Evolutionary conservation across 2,329 filamentous ascomycete species (phyloP).

Genomic region (Byssothecium circinans): DNA sequence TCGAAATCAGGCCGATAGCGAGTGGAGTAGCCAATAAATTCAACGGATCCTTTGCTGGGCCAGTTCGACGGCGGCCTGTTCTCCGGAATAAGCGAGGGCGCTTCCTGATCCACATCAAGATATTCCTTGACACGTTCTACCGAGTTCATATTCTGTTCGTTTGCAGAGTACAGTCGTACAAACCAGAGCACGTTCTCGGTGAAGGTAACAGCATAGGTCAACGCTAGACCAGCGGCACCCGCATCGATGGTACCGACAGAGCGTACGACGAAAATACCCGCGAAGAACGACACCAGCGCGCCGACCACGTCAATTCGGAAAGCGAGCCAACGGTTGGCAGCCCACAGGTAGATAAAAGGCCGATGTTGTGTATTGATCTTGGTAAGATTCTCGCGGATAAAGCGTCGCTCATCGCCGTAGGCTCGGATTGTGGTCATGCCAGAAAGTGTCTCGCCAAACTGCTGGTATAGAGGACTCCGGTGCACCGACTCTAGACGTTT

Average conservation of each 20-base stretch:
- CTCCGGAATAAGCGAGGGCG: constrained; percentile 73
- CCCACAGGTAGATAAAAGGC: constrained; percentile 96
- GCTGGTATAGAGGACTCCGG: constrained; percentile 92
- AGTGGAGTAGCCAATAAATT: constrained; percentile 88
- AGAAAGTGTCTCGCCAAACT: constrained; percentile 92
- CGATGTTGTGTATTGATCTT: constrained; percentile 89
- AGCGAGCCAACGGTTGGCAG: constrained; percentile 92
- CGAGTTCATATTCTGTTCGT: constrained; percentile 99
- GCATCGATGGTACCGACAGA: constrained; percentile 83
- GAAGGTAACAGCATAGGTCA: constrained; percentile 95
- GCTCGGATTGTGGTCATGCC: constrained; percentile 97
- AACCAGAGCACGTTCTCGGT: constrained; percentile 97
- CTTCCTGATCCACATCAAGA: constrained; percentile 93
- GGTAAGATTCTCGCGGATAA: constrained; percentile 85
- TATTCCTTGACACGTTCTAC: constrained; percentile 98
- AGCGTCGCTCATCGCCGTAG: constrained; percentile 90
- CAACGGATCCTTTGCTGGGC: constrained; percentile 82
- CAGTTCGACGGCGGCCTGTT: constrained; percentile 77
- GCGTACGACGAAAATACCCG: constrained; percentile 84
- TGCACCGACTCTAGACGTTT: constrained; percentile 95
- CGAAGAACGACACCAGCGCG: constrained; percentile 89
- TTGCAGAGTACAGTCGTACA: constrained; percentile 87
- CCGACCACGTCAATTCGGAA: constrained; percentile 90
- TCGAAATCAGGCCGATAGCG: constrained; percentile 87
- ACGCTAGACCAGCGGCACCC: constrained; percentile 86